Evolutionary conservation across 1,284 basidiomycete species (phyloP), one percentile per base, ranked within the genome.

Genomic region (Earliella scabrosa): DNA sequence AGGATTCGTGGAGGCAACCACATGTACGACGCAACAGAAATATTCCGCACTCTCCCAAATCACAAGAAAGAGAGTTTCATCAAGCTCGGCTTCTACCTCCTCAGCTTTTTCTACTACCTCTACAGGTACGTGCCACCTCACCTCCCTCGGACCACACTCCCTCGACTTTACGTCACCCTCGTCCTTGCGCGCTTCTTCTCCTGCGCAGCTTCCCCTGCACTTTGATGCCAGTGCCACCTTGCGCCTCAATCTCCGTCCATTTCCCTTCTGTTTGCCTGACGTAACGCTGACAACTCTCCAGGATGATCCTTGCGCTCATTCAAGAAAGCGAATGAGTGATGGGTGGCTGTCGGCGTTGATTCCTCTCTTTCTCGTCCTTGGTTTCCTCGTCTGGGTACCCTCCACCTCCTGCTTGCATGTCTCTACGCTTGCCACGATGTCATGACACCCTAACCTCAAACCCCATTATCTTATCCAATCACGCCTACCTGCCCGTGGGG

Each of bases 21-120:
- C 77, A 97, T 98, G 92, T 97, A 98, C 72, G 97, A 99, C 73
- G 97, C 97, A 50, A 99, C 97, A 29, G 97, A 99, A 75, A 99
- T 99, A 68, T 99, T 99, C 84, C 85, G 97, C 64, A 97, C 97
- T 60, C 77, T 99, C 44, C 87, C 90, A 16, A 87, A 83, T 38
- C 97, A 98, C 77, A 99, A 99, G 80, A 98, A 96, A 73, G 96
- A 97, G 77, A 90, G 90, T 68, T 98, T 99, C 71, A 83, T 97
- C 75, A 98, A 97, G 79, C 89, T 98, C 58, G 95, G 93, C 20
- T 96, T 97, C 75, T 97, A 96, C 75, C 85, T 97, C 54, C 79
- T 97, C 59, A 94, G 90, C 45, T 97, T 97, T 83, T 97, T 97
- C 84, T 97, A 96, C 78, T 97, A 97, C 72, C 87, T 97, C 67